Evolutionary conservation across 2,329 filamentous ascomycete species (phyloP).

Genomic region (Dothistroma septosporum): DNA sequence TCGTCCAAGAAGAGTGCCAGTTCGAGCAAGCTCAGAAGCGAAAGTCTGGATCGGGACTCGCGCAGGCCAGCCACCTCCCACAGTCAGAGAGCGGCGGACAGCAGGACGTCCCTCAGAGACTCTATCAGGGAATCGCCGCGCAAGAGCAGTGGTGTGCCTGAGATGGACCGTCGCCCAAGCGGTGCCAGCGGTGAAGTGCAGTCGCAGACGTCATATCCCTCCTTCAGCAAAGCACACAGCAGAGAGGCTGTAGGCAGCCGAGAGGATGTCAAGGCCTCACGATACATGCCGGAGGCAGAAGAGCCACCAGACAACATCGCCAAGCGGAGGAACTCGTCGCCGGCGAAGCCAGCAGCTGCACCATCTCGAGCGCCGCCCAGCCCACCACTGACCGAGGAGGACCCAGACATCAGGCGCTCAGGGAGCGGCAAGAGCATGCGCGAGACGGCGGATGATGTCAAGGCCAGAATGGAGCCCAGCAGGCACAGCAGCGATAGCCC

Average conservation of each 20-base stretch:
- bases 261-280: slow-evolving; percentile 36
- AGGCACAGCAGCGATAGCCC: slow-evolving; percentile 43
- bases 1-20: slow-evolving; percentile 29
- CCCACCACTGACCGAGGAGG: slow-evolving; percentile 44
- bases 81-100: not conserved
- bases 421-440: slow-evolving; percentile 45
- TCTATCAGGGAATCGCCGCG: slow-evolving; percentile 16
- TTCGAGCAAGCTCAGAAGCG: slow-evolving; percentile 25
- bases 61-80: slow-evolving; percentile 15
- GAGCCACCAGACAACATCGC: slow-evolving; percentile 36
- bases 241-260: slow-evolving; percentile 72
- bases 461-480: slow-evolving; percentile 36
- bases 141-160: slow-evolving; percentile 39
- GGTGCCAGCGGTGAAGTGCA: slow-evolving; percentile 29
- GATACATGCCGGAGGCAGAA: slow-evolving; percentile 40
- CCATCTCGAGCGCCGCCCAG: slow-evolving; percentile 42
- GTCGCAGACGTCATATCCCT: slow-evolving; percentile 64
- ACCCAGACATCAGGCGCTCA: slow-evolving; percentile 43
- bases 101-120: not conserved
- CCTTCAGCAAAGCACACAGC: slow-evolving; percentile 85
- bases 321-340: slow-evolving; percentile 29
- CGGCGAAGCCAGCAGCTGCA: slow-evolving; percentile 19
- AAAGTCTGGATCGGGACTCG: slow-evolving; percentile 29
- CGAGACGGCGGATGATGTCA: slow-evolving; percentile 36
- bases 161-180: slow-evolving; percentile 43